phyloP scores from a whole-genome alignment of 2,329 filamentous ascomycete genomes.

The Colletotrichum salicis region DNA sequence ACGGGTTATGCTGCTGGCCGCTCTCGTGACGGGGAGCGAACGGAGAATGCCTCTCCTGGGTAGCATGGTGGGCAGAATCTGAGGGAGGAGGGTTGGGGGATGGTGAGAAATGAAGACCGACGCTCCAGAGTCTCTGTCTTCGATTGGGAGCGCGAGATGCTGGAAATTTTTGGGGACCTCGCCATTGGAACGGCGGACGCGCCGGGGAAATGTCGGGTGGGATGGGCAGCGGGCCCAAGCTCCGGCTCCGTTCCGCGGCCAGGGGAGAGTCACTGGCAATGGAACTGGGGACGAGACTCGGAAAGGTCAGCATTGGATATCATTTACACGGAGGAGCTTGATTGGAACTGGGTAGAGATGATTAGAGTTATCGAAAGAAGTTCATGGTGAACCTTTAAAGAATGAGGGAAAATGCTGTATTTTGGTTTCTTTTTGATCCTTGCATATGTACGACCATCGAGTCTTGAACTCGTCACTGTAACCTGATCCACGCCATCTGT shows the following conservation, averaged over 20 bases:
- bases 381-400: neutral
- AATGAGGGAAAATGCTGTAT: neutral
- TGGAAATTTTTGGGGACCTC: conserved; percentile 44
- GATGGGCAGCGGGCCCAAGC: conserved; percentile 21
- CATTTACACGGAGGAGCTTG: neutral
- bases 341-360: neutral
- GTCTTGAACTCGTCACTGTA: conserved; percentile 1
- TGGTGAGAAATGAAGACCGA: conserved; percentile 28
- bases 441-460: conserved; percentile 7
- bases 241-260: conserved; percentile 20
- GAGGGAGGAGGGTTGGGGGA: conserved; percentile 30
- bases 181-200: conserved; percentile 11
- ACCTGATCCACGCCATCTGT: conserved; percentile 8
- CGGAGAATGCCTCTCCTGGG: conserved; percentile 57
- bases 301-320: conserved; percentile 4
- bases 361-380: neutral
- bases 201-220: conserved; percentile 50
- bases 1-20: conserved; percentile 39
- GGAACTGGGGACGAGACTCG: too few species aligned
- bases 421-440: conserved; percentile 16
- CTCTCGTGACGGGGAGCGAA: conserved; percentile 48
- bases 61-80: conserved; percentile 50
- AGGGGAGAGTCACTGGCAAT: neutral
- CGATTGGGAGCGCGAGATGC: conserved; percentile 4
- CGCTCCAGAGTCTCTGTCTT: conserved; percentile 16